phyloP scores from a whole-genome alignment of 2,329 filamentous ascomycete species.

The Chaetothyriales sp. region DNA sequence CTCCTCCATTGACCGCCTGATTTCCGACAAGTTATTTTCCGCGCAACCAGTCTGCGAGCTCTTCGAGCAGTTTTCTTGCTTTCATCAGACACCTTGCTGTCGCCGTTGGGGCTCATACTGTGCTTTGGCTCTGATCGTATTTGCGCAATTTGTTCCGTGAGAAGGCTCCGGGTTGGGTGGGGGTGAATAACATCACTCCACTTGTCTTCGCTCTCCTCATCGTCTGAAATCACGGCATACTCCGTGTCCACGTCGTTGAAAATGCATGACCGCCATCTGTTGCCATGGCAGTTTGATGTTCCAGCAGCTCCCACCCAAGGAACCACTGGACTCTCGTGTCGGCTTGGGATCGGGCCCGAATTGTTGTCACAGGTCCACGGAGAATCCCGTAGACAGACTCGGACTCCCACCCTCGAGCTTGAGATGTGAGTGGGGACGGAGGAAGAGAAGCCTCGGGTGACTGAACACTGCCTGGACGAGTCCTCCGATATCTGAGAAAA shows the following conservation, averaged over 20 bases:
- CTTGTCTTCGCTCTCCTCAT: slow-evolving; percentile 8
- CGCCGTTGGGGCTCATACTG: background rate
- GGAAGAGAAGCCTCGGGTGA: background rate
- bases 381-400: slow-evolving; percentile 2
- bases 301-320: slow-evolving; percentile 9
- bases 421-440: slow-evolving; percentile 1
- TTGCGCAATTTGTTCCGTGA: background rate
- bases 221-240: slow-evolving; percentile 11
- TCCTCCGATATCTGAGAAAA: background rate
- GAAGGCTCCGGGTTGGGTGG: background rate
- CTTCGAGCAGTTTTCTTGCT: too few species aligned
- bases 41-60: too few species aligned
- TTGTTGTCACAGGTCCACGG: slow-evolving; percentile 2
- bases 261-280: slow-evolving; percentile 7
- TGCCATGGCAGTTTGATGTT: slow-evolving; percentile 1
- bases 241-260: slow-evolving; percentile 6
- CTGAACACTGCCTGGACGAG: slow-evolving; percentile 2
- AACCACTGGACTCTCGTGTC: slow-evolving; percentile 5
- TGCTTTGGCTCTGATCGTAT: background rate
- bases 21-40: too few species aligned
- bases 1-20: too few species aligned
- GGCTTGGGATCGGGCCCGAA: background rate
- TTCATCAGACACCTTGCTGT: background rate
- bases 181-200: slow-evolving; percentile 9
- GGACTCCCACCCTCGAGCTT: slow-evolving; percentile 2